Conservation (phyloP, 1,139 yeast genomes). For the Sugiyamaella neomexicana region DNA sequence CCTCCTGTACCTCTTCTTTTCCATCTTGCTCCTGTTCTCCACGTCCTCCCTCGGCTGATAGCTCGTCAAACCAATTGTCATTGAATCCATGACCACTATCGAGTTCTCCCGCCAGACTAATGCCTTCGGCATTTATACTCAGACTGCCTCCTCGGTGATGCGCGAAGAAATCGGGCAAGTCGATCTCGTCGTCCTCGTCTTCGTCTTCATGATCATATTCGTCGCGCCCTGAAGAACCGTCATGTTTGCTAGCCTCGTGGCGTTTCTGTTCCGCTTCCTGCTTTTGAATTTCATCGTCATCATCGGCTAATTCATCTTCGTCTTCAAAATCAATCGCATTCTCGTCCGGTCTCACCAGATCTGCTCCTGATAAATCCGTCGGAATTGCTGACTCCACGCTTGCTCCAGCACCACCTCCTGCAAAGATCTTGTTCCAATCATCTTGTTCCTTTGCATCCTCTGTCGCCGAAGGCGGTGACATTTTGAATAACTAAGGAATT, state of each 20-base stretch:
- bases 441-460: slow-evolving; percentile 30
- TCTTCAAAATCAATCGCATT: slow-evolving; percentile 96
- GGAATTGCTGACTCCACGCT: slow-evolving; percentile 31
- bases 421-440: slow-evolving; percentile 32
- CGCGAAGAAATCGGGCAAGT: slow-evolving; percentile 11
- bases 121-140: slow-evolving; percentile 14
- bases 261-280: slow-evolving; percentile 11
- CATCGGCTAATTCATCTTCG: slow-evolving; percentile 93
- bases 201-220: slow-evolving; percentile 5
- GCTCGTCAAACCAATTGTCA: slow-evolving; percentile 15
- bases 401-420: slow-evolving; percentile 29
- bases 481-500: neutral
- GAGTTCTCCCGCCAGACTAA: slow-evolving; percentile 15
- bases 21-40: slow-evolving; percentile 43
- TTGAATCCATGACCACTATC: slow-evolving; percentile 16
- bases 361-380: slow-evolving; percentile 35
- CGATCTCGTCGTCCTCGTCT: slow-evolving; percentile 12
- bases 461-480: slow-evolving; percentile 18
- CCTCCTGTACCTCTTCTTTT: slow-evolving; percentile 28
- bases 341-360: slow-evolving; percentile 66
- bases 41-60: slow-evolving; percentile 11
- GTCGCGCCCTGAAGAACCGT: too few relatives aligned
- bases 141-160: slow-evolving; percentile 17
- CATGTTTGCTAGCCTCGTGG: neutral
- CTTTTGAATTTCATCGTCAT: slow-evolving; percentile 34